Evolutionary conservation across 163 green algal genomes (phyloP).

Genomic region (Scenedesmus sp.): DNA sequence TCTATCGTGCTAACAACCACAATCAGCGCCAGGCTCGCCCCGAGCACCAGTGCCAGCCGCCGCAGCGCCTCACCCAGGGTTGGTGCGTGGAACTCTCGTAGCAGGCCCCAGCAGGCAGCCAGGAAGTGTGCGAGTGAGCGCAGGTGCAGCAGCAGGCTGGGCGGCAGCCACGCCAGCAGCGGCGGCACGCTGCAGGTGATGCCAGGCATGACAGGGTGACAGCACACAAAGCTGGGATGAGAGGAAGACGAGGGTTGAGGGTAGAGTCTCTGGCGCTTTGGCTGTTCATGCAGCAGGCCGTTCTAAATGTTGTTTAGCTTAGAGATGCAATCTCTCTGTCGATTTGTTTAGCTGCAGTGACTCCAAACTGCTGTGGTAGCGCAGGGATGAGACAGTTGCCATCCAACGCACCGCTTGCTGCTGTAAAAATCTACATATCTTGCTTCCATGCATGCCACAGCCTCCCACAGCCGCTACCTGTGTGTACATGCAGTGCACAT

Average conservation of each 20-base stretch:
- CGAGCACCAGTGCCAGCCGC: conserved; percentile 48
- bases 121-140: conserved; percentile 34
- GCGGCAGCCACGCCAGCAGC: conserved; percentile 20
- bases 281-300: too few relatives aligned
- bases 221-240: too few relatives aligned
- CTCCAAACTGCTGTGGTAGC: too few relatives aligned
- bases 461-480: too few relatives aligned
- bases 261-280: too few relatives aligned
- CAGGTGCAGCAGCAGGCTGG: background rate
- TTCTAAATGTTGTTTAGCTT: too few relatives aligned
- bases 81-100: conserved; percentile 33
- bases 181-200: background rate
- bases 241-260: background rate
- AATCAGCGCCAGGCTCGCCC: conserved; percentile 39
- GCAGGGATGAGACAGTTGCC: too few relatives aligned
- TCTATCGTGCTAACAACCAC: conserved; percentile 47
- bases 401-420: too few relatives aligned
- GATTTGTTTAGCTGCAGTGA: too few relatives aligned
- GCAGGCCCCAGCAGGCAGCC: conserved; percentile 23
- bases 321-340: too few relatives aligned
- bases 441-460: too few relatives aligned
- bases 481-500: background rate
- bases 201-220: background rate
- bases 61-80: conserved; percentile 22
- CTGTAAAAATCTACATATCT: too few relatives aligned